Evolutionary conservation across 1,284 basidiomycete genomes (phyloP).

Genomic region (Coniferiporia weirii): DNA sequence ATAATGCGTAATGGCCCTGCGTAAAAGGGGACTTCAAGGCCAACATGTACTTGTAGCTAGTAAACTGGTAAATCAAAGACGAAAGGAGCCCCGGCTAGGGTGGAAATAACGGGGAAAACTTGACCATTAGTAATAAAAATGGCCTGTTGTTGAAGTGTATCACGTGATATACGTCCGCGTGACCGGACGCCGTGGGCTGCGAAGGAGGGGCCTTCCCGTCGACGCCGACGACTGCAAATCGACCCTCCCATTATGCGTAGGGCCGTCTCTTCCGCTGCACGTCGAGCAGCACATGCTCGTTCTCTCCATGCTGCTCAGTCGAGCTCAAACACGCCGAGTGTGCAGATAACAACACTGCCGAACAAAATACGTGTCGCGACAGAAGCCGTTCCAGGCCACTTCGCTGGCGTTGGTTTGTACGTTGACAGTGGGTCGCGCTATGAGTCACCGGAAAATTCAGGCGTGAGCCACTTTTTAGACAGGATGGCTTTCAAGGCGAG

Average conservation of each 20-base stretch:
- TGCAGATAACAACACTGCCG: conserved; percentile 78
- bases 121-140: too few relatives aligned
- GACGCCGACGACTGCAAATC: not conserved
- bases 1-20: too few relatives aligned
- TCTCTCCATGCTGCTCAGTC: conserved; percentile 8
- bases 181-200: too few relatives aligned
- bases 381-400: conserved; percentile 88
- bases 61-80: too few relatives aligned
- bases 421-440: conserved; percentile 93
- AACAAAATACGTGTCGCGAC: conserved; percentile 93
- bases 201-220: not conserved
- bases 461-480: conserved; percentile 90
- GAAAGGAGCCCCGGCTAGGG: too few relatives aligned
- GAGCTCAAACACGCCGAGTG: conserved; percentile 25
- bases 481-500: conserved; percentile 94
- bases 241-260: conserved; percentile 12
- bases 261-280: conserved; percentile 6
- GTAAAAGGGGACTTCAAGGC: too few relatives aligned
- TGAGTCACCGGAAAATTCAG: conserved; percentile 73
- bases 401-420: conserved; percentile 91
- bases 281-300: conserved; percentile 5
- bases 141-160: too few relatives aligned
- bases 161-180: too few relatives aligned
- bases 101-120: too few relatives aligned
- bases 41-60: too few relatives aligned